Base-by-base conservation (phyloP, 495 filamentous ascomycete species). In the Astrothelium subdiscretum region DNA sequence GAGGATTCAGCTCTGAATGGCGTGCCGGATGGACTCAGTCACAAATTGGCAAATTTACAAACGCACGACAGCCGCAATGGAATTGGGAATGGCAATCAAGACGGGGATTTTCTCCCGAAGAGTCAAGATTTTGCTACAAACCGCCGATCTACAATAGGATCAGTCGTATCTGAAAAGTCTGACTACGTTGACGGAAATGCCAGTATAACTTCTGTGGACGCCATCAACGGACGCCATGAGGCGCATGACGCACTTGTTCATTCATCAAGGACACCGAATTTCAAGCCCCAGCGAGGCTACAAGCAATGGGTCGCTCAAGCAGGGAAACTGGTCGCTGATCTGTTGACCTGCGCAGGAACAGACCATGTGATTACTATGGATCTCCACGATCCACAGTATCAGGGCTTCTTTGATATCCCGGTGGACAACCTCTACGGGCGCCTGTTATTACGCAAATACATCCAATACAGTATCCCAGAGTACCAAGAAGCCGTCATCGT, bases 281-380 rank as follows among this genome's bases (percentile, higher is more conserved):
- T 96, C 75, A 77, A 88, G 65, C 86, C 90, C 0, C 89, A 90
- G 66, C 89, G 91, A 1, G 94, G 94, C 18, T 98, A 97, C 72
- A 95, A 92, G 75, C 90, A 95, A 78, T 97, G 95, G 94, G 91
- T 98, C 66, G 94, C 94, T 27, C 94, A 97, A 75, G 92, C 94
- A 52, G 94, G 94, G 58, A 97, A 94, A 20, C 80, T 98, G 65
- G 88, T 98, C 24, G 94, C 94, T 26, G 91, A 97, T 72, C 83
- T 98, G 59, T 76, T 98, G 62, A 97, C 91, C 43, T 97, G 91
- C 72, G 94, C 94, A 64, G 94, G 94, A 59, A 91, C 94, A 26
- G 95, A 98, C 75, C 94, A 97, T 74, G 76, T 98, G 72, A 91
- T 98, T 69, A 97, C 94, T 2, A 92, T 96, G 84, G 94, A 98